Evolutionary conservation across 2,329 filamentous ascomycete species (phyloP), one percentile per base, ranked within the genome.

Genomic region (Pseudophaeomoniella oleicola): DNA sequence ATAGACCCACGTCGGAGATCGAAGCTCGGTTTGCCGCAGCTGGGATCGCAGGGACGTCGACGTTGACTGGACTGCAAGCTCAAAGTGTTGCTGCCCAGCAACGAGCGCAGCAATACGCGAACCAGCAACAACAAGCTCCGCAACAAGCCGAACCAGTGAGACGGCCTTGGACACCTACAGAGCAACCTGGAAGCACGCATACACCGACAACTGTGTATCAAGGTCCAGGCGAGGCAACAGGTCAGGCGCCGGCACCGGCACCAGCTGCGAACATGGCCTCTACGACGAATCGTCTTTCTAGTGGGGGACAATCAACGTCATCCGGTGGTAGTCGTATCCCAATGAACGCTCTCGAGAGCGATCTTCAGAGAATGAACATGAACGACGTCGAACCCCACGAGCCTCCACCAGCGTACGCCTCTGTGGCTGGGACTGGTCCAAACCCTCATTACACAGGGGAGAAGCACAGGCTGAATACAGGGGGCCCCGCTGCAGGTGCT

Each of bases 341-440:
- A 46, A 67, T 74, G 41, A 85, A 74, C 59, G 72, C 82, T n/a
- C 58, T 94, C 22, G 83, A 92, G 50, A 79, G 86, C 48, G 87
- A 94, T 47, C 81, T 94, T 54, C 77, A 85, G 46, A 76, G 85
- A 13, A 71, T 94, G 70, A 76, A 84, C 46, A 69, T 84, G 46
- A 71, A 78, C 18, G 47, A 50, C 4, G n/a, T n/a, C n/a, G 46
- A 49, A 34, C 81, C 84, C 15, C 22, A 27, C n/a, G 86, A 85
- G 37, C 87, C 88, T 11, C 90, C 90, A 14, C 90, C 90, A n/a
- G 88, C 90, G 4, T 98, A 98, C 57, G 90, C 85, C 6, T 90
- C 79, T 49, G 73, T 93, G 18, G 56, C 66, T 18, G 63, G 64
- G 11, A 54, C 60, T 2, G 55, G 56, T 19, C 52, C 64, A 50